Evolutionary conservation across 2,329 filamentous ascomycete species (phyloP).

Genomic region (Knoxdaviesia proteae): DNA sequence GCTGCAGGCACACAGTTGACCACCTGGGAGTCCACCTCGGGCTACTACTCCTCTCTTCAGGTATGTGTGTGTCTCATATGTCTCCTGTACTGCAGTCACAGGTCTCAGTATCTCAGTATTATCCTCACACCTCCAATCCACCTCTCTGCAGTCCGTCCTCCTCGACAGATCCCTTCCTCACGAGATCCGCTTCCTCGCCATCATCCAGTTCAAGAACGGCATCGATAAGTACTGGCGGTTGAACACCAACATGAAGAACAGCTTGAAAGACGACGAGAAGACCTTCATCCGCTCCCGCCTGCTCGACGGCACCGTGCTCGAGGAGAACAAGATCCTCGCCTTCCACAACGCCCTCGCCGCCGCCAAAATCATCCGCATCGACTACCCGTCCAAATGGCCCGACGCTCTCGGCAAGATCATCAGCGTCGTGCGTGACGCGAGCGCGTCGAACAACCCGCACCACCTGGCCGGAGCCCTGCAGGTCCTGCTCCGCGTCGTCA

Average conservation of each 20-base stretch:
- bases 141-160: constrained; percentile 43
- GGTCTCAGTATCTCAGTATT: constrained; percentile 1
- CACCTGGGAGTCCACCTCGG: constrained; percentile 45
- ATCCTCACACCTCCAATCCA: not conserved
- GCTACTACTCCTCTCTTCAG: constrained; percentile 50
- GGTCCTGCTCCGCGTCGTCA: constrained; percentile 68
- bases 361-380: constrained; percentile 73
- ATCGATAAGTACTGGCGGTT: constrained; percentile 83
- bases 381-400: constrained; percentile 76
- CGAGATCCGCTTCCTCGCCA: constrained; percentile 68
- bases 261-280: constrained; percentile 58
- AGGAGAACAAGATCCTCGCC: constrained; percentile 55
- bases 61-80: constrained; percentile 16
- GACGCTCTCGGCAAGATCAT: constrained; percentile 40
- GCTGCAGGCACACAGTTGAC: constrained; percentile 49
- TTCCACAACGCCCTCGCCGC: constrained; percentile 75
- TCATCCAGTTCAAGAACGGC: constrained; percentile 91
- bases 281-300: constrained; percentile 52
- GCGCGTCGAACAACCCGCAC: constrained; percentile 31
- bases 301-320: constrained; percentile 56
- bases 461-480: constrained; percentile 54
- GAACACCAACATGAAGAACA: constrained; percentile 35
- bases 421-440: constrained; percentile 34
- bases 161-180: constrained; percentile 57
- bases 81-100: not conserved